phyloP scores from a whole-genome alignment of 176 grass and related monocot species.

The Aegilops umbellulata region DNA sequence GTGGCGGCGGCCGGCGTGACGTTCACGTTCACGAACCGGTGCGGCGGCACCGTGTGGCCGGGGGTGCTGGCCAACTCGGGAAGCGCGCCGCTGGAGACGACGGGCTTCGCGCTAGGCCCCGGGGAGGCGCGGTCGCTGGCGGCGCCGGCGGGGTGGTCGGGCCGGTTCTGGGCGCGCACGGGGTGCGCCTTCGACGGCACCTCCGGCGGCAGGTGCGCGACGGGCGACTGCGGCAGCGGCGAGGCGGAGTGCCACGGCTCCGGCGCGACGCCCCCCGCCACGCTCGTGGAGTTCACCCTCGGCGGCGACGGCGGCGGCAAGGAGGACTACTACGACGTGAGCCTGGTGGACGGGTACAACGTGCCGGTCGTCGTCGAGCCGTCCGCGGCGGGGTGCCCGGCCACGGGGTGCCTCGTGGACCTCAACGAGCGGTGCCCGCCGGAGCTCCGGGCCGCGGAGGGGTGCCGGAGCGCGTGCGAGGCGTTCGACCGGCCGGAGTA shows the following conservation, averaged over 20 bases:
- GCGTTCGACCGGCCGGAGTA: conserved; percentile 78
- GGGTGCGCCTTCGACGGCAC: conserved; percentile 65
- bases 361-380: conserved; percentile 71
- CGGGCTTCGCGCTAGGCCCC: conserved; percentile 68
- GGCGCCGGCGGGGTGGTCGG: conserved; percentile 73
- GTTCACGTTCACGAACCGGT: conserved; percentile 93
- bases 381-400: conserved; percentile 40
- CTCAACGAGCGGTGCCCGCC: conserved; percentile 68
- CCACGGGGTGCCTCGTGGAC: conserved; percentile 69
- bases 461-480: conserved; percentile 80
- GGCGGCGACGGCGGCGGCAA: conserved; percentile 38
- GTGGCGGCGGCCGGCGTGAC: conserved; percentile 34
- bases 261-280: conserved; percentile 66
- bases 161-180: conserved; percentile 92
- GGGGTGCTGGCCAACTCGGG: conserved; percentile 86
- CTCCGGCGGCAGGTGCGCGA: conserved; percentile 62
- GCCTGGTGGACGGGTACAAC: conserved; percentile 96
- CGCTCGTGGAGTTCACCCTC: conserved; percentile 83
- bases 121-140: conserved; percentile 52
- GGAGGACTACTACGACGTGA: conserved; percentile 98
- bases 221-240: conserved; percentile 80
- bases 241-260: conserved; percentile 68
- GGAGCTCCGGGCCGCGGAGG: conserved; percentile 52
- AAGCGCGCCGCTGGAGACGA: conserved; percentile 55
- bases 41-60: conserved; percentile 84